Percentiles rank a stretch among this genome's conserved stretches.
These are phyloP conservation scores for Russula lepida DNA, from an alignment of 768 basidiomycete species.

Conservation along the genomic window DNA sequence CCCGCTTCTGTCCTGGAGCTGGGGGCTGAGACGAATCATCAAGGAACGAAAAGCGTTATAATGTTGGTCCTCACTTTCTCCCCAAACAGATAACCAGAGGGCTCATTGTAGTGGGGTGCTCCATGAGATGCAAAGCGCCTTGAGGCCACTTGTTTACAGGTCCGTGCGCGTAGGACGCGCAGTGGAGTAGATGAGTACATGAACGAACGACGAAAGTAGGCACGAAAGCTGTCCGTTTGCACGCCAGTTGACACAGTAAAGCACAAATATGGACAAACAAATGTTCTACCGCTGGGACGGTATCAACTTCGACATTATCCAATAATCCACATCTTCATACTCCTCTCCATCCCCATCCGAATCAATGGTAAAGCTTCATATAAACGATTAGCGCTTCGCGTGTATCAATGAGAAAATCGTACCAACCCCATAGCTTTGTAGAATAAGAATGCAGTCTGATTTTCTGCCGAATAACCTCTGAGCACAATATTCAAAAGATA, in stretches of 20 bases:
- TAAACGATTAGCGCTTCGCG: neutral
- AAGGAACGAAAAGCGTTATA: neutral
- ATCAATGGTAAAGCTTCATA: neutral
- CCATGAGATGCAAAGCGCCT: slow-evolving; percentile 63
- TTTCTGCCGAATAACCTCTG: slow-evolving; percentile 30
- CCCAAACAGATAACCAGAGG: slow-evolving; percentile 78
- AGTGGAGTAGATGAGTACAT: slow-evolving; percentile 17
- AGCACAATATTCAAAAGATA: neutral
- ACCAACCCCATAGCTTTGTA: slow-evolving; percentile 50
- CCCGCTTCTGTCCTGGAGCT: slow-evolving; percentile 73
- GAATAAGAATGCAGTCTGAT: slow-evolving; percentile 39
- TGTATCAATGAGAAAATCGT: neutral
- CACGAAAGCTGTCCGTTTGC: no score
- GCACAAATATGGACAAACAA: slow-evolving; percentile 15
- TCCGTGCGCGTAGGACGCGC: slow-evolving; percentile 12
- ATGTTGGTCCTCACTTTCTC: slow-evolving; percentile 58
- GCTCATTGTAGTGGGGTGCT: slow-evolving; percentile 75
- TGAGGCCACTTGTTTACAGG: slow-evolving; percentile 25
- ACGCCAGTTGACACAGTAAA: no score
- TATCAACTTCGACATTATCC: slow-evolving; percentile 30
- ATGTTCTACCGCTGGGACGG: no score
- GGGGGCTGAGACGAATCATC: slow-evolving; percentile 43
- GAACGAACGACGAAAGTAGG: neutral
- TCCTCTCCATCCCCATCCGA: slow-evolving; percentile 28
- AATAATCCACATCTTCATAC: slow-evolving; percentile 30